Conservation (phyloP, 1,284 basidiomycete genomes). For the Meripilus lineatus region DNA sequence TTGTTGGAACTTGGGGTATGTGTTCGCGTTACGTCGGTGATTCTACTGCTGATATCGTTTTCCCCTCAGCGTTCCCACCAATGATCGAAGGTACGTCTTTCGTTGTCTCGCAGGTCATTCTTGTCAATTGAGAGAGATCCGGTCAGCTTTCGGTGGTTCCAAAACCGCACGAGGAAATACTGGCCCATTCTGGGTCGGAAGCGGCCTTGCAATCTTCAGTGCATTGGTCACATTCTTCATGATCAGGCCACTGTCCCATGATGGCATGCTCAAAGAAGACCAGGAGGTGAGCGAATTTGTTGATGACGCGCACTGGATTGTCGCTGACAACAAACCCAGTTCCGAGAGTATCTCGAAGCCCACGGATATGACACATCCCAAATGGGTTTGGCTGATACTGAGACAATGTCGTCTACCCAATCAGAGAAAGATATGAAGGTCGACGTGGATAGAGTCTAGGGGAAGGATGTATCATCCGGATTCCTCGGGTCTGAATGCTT, state of each 20-base stretch:
- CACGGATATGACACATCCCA: constrained; percentile 67
- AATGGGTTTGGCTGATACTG: constrained; percentile 8
- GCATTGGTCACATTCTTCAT: constrained; percentile 72
- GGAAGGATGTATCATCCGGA: too few species aligned
- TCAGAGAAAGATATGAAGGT: too few species aligned
- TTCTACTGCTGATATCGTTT: neutral
- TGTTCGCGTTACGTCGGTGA: neutral
- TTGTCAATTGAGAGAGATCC: too few species aligned
- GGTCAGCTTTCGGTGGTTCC: constrained; percentile 55
- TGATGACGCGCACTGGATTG: neutral
- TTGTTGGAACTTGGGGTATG: constrained; percentile 66
- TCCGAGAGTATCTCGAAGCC: constrained; percentile 74
- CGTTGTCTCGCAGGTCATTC: too few species aligned
- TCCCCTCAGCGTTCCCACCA: constrained; percentile 34
- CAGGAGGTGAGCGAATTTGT: neutral
- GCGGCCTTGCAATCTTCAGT: constrained; percentile 75
- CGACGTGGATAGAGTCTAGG: too few species aligned
- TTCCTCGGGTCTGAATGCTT: too few species aligned
- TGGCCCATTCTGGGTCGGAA: constrained; percentile 79
- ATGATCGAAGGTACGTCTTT: constrained; percentile 51
- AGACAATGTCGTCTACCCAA: neutral
- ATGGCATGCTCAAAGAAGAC: constrained; percentile 81
- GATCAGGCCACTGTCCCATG: constrained; percentile 69
- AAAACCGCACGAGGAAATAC: constrained; percentile 54
- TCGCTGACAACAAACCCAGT: constrained; percentile 43